Evolutionary conservation across 1,139 yeast species (phyloP).

Genomic region (Geotrichum citri-aurantii): DNA sequence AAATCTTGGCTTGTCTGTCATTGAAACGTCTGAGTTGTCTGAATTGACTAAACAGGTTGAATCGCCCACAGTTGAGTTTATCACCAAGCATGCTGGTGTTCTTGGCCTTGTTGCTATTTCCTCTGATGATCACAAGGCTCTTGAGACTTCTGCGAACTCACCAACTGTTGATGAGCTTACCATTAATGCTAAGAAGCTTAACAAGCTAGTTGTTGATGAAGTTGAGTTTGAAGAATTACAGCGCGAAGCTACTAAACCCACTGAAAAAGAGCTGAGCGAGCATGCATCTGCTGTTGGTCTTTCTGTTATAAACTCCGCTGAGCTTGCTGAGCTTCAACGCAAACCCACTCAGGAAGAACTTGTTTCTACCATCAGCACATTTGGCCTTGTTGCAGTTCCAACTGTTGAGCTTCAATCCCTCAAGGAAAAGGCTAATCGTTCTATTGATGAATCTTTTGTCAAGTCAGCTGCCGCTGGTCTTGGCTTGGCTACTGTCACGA

Average conservation of each 20-base stretch:
- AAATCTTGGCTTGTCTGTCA: slow-evolving; percentile 23
- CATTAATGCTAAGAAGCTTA: slow-evolving; percentile 33
- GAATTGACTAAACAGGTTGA: slow-evolving; percentile 13
- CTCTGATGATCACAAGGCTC: slow-evolving; percentile 34
- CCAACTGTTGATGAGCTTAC: slow-evolving; percentile 20
- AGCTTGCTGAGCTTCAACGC: slow-evolving; percentile 19
- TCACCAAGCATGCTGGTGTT: slow-evolving; percentile 3
- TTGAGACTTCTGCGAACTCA: slow-evolving; percentile 18
- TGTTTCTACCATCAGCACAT: slow-evolving; percentile 33
- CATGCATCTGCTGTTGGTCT: slow-evolving; percentile 23
- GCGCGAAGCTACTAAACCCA: slow-evolving; percentile 22
- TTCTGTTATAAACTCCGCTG: slow-evolving; percentile 36
- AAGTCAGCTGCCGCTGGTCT: slow-evolving; percentile 18
- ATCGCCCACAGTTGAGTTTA: slow-evolving; percentile 3
- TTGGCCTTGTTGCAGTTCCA: slow-evolving; percentile 35
- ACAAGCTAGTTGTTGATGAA: slow-evolving; percentile 15
- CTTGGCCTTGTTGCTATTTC: slow-evolving; percentile 38
- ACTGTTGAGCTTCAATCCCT: slow-evolving; percentile 32
- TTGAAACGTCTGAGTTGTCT: slow-evolving; percentile 9
- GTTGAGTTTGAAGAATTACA: slow-evolving; percentile 22
- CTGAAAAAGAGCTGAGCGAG: slow-evolving; percentile 7
- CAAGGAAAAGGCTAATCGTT: slow-evolving; percentile 31
- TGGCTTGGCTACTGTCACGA: slow-evolving; percentile 37
- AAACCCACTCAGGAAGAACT: slow-evolving; percentile 13
- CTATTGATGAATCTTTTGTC: slow-evolving; percentile 26